A percentile compares a stretch with the other conserved stretches of the same genome.
Evolutionary conservation across 768 basidiomycete species (phyloP).

Genomic region (Suillus discolor): DNA sequence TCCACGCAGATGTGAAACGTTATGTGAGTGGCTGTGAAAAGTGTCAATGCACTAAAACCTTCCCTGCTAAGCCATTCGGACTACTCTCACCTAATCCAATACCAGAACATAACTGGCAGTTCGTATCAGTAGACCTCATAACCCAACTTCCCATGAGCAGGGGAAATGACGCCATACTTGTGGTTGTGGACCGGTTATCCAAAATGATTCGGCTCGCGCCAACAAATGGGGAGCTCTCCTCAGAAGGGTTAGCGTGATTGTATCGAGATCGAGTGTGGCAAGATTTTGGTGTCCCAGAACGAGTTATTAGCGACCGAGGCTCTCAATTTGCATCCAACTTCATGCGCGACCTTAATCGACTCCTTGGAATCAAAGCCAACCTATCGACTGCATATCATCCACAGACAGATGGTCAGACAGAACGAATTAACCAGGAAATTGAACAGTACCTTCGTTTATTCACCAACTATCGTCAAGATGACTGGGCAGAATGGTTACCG

Average conservation of each 20-base stretch:
- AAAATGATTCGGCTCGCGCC: constrained; percentile 9
- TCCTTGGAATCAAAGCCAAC: constrained; percentile 35
- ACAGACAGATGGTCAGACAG: constrained; percentile 8
- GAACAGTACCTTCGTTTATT: constrained; percentile 41
- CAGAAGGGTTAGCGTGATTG: constrained; percentile 21
- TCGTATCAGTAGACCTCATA: constrained; percentile 7
- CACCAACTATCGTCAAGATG: constrained; percentile 32
- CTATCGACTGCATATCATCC: constrained; percentile 47
- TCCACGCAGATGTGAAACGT: no score
- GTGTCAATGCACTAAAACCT: constrained; percentile 7
- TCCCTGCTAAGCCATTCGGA: not conserved
- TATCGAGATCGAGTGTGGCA: constrained; percentile 28
- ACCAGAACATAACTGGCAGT: not conserved
- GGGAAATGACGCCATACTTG: not conserved
- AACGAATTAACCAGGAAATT: constrained; percentile 36
- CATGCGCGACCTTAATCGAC: constrained; percentile 29
- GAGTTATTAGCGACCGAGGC: constrained; percentile 31
- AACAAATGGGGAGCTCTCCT: constrained; percentile 6
- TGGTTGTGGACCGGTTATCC: constrained; percentile 3
- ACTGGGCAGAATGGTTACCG: constrained; percentile 39
- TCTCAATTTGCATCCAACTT: constrained; percentile 33
- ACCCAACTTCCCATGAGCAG: not conserved
- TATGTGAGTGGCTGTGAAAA: constrained; percentile 9
- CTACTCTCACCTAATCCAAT: constrained; percentile 5
- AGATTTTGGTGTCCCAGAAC: constrained; percentile 27